Evolutionary conservation across 495 filamentous ascomycete genomes (phyloP), one percentile per base, ranked within the genome.

Genomic region (Penicillium macrosclerotiorum): DNA sequence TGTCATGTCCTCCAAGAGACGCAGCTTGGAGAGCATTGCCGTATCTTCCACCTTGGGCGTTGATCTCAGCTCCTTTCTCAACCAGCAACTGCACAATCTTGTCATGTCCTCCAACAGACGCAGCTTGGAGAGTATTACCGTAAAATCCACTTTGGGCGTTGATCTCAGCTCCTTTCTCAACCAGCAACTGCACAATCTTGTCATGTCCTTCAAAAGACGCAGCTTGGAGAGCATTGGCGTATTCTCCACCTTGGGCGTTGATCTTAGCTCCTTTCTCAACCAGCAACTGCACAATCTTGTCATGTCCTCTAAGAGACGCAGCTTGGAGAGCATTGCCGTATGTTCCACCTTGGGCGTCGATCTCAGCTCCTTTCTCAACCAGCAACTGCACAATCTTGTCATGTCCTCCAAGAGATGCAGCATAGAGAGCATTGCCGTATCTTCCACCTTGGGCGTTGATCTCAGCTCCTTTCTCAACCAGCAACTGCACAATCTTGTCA

Each of bases 341-440:
- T 3, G 0, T 3, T 2, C 36, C 18, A 38, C 36, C 31, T 3
- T 34, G 31, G 16, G 31, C 36, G 36, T 24, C 25, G 36, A 38
- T 14, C 17, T 38, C 36, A 8, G 36, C 36, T 19, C 36, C 36
- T 11, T 13, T 19, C 2, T 38, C 36, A 6, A 38, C 0, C 14
- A 38, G 36, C 11, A 38, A 2, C 20, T 38, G 36, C 14, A 23
- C 18, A 8, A 40, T 45, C 0, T 18, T 33, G 8, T 44, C 39
- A 8, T 55, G 45, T 16, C 51, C 46, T 20, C 26, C 7, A 14
- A 0, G 22, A 29, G 50, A 52, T 23, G 52, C 52, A 27, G 31
- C 35, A 11, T 47, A 18, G 25, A 62, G 37, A 4, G 58, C 56
- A 29, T 23, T 59, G 9, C 51, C 51, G 41, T 50, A 61, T 0